Percentiles rank a stretch among this genome's conserved stretches.
Conservation (phyloP, 306 rosid genomes). For the Prunus dulcis region DNA sequence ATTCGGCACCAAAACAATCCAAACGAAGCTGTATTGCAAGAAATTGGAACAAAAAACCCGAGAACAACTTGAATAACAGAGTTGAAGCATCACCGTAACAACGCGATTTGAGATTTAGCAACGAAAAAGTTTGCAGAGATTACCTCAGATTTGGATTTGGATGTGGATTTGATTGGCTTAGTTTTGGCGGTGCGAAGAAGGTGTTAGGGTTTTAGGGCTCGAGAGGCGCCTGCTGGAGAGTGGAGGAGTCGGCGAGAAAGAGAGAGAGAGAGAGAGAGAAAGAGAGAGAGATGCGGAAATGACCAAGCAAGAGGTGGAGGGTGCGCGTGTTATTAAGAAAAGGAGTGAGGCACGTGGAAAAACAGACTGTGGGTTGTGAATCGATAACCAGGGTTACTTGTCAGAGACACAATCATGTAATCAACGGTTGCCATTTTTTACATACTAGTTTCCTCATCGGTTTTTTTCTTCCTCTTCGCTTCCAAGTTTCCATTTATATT, state of each 20-base stretch:
- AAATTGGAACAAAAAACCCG: not conserved
- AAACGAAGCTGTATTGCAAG: conserved; percentile 1
- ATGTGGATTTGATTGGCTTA: not conserved
- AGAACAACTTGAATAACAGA: not conserved
- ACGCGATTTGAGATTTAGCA: not conserved
- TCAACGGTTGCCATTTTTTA: not conserved
- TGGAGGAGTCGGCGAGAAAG: conserved; percentile 20
- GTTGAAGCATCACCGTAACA: not conserved
- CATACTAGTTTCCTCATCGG: not conserved
- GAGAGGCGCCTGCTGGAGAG: conserved; percentile 9
- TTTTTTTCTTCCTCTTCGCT: no score
- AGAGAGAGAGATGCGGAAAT: conserved; percentile 10
- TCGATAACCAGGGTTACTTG: conserved; percentile 8
- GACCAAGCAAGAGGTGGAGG: conserved; percentile 9
- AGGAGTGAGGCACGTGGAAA: conserved; percentile 7
- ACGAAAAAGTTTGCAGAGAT: not conserved
- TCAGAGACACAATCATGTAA: conserved; percentile 7
- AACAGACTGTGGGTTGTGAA: not conserved
- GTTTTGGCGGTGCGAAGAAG: not conserved
- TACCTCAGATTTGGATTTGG: conserved; percentile 21
- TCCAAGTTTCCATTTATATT: not conserved
- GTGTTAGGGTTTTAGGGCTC: conserved; percentile 20
- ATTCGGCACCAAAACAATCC: not conserved
- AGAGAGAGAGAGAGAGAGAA: conserved; percentile 4
- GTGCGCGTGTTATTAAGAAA: conserved; percentile 22